Base-by-base conservation (phyloP, 257 asterid species). In the Eustoma russellianum region DNA sequence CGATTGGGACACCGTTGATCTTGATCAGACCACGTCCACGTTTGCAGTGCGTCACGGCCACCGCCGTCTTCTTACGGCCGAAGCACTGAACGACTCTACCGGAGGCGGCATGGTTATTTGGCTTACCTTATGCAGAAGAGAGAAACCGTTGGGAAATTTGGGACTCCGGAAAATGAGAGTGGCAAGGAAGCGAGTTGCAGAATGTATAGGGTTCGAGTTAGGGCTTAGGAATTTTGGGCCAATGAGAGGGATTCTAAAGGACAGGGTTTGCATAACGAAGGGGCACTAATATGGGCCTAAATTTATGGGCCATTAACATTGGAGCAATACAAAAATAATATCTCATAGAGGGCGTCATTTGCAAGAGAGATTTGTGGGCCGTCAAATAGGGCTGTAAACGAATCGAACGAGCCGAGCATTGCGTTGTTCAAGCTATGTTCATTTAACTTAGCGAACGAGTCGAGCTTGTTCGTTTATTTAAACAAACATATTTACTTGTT, bases 31-130 rank as follows among this genome's bases (percentile, higher is more conserved):
- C 92, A 43, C 81, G 85, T 47, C 94, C 94, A 5, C 80, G 79
- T 78, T 81, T 78, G 85, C 94, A 84, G 79, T 84, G 91, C 1
- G 87, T 79, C 1, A 84, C 94, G 15, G 94, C 91, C 7, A 85
- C 92, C 8, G 88, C 92, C 0, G 92, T 85, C 41, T 85, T 85
- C 86, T 85, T 85, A 6, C 92, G 77, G 24, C 94, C 94, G 52
- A 81, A 85, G 60, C 94, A 85, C 13, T 81, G 88, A 3, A 85
- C 91, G 91, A 79, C 55, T 78, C 80, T 11, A 65, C 61, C 5
- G 77, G 46, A 11, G 88, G 48, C 50, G 81, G 76, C 83, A 79
- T 79, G 63, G 40, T 50, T 56, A 9, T 15, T 11, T 55, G 0
- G n/a, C 41, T 30, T 49, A 11, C 55, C 47, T 43, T 13, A 17